Base-by-base conservation (phyloP, 1,139 yeast genomes). In the Debaryomyces coudertii region DNA sequence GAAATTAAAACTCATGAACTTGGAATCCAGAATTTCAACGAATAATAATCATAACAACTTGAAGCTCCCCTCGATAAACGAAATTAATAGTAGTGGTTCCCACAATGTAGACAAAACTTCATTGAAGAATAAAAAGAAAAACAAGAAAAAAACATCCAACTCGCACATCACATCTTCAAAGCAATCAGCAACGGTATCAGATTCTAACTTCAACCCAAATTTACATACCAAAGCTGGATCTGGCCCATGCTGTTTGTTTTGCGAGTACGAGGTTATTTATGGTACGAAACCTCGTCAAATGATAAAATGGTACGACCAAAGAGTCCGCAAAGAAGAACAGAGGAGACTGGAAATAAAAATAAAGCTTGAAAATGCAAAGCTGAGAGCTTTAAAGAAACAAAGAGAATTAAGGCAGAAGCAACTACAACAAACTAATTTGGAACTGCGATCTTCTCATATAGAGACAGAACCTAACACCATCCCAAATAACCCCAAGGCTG, bases 251-350 rank as follows among this genome's bases (percentile, higher is more conserved):
- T 83, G 89, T 56, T 69, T 80, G 49, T 73, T 82, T 47, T 83
- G 89, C 61, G 85, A 83, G 56, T 83, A 80, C 57, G 82, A 80
- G 55, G 69, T 73, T 46, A 76, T 82, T 4, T 82, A 74, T 60
- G 86, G 86, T 7, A 31, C 44, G 18, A 52, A 53, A 30, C 68
- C 69, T 1, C 51, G 50, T 20, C 66, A 65, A 49, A 55, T 66
- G 57, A 56, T 62, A 35, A 63, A 60, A 47, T 58, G 60, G 61
- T 61, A 58, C 40, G 60, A 64, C 34, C 58, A 60, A 46, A 68
- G 68, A 44, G 60, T 72, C 30, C 59, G 61, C 31, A 51, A 56
- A 29, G 77, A 71, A 41, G 73, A 70, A 46, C 57, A 62, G 47
- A 54, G 72, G 41, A 56, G 76, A 45, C 61, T 60, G 40, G 69